These are phyloP conservation scores for Glarea lozoyensis DNA, from an alignment of 495 filamentous ascomycete genomes.

Conservation along the genomic window DNA sequence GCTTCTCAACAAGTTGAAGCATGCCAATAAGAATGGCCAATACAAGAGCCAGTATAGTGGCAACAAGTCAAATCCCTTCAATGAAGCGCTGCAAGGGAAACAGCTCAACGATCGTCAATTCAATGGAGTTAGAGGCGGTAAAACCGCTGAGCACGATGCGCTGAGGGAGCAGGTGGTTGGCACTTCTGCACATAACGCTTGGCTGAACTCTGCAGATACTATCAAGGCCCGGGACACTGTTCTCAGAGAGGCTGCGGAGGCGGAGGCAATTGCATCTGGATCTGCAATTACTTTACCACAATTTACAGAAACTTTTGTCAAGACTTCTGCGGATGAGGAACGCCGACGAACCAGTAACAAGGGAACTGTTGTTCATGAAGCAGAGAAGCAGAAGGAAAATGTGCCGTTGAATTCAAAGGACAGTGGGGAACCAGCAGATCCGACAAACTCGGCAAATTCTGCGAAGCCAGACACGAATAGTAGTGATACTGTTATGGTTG, in stretches of 20 bases:
- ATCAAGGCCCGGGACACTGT: conserved; percentile 7
- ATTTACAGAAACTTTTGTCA: conserved; percentile 17
- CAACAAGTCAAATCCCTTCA: not conserved
- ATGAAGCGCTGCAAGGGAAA: too few relatives aligned
- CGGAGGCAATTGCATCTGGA: conserved; percentile 6
- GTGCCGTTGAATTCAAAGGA: not conserved
- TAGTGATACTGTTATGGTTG: not conserved
- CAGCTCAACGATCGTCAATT: too few relatives aligned
- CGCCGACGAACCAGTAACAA: conserved; percentile 7
- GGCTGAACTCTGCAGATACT: conserved; percentile 10
- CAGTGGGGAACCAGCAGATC: not conserved
- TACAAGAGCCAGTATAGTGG: too few relatives aligned
- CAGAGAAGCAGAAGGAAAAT: not conserved
- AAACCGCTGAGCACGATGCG: not conserved
- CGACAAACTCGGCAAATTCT: not conserved
- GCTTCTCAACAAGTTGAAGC: conserved; percentile 20
- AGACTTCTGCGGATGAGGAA: conserved; percentile 12
- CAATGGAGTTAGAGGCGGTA: too few relatives aligned
- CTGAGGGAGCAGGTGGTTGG: not conserved
- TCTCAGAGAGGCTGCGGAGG: conserved; percentile 8
- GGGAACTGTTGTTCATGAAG: not conserved
- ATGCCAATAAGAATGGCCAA: not conserved
- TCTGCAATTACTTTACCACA: conserved; percentile 3
- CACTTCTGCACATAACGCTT: conserved; percentile 5
- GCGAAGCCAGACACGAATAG: not conserved